Evolutionary conservation across 1,284 basidiomycete genomes (phyloP).

Genomic region (Irpex sp.): DNA sequence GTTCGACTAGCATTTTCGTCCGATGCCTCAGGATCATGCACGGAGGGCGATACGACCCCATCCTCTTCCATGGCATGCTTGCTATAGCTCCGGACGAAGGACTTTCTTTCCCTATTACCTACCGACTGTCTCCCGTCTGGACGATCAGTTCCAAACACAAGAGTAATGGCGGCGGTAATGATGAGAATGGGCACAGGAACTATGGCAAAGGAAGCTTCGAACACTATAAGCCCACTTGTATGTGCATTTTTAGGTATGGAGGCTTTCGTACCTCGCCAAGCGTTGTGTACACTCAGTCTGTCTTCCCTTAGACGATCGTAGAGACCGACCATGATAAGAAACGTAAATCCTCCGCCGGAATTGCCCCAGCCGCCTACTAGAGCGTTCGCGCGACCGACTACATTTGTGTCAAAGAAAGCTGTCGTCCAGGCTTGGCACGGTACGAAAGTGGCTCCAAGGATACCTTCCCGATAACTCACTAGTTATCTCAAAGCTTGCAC

Average conservation of each 20-base stretch:
- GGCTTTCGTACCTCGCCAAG: constrained; percentile 42
- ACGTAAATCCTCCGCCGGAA: constrained; percentile 49
- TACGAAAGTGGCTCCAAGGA: constrained; percentile 61
- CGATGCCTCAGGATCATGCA: not conserved
- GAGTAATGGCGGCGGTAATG: constrained; percentile 37
- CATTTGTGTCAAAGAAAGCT: constrained; percentile 55
- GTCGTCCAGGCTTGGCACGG: constrained; percentile 59
- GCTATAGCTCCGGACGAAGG: not conserved
- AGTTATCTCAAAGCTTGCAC: not conserved
- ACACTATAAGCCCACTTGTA: not conserved
- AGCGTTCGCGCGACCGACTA: constrained; percentile 56
- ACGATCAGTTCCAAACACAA: constrained; percentile 58
- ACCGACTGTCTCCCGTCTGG: constrained; percentile 58
- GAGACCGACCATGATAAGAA: constrained; percentile 58
- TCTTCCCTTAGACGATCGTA: constrained; percentile 41
- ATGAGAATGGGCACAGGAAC: constrained; percentile 58
- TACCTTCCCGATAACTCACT: constrained; percentile 15
- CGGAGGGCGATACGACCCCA: not conserved
- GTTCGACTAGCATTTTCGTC: not conserved
- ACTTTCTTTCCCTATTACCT: constrained; percentile 37
- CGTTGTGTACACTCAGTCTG: constrained; percentile 40
- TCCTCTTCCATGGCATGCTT: not conserved
- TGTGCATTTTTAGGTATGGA: not conserved
- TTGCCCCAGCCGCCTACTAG: constrained; percentile 54
- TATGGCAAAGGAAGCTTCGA: constrained; percentile 44